Conservation (phyloP, 2,329 filamentous ascomycete species). For the Onygena corvina region DNA sequence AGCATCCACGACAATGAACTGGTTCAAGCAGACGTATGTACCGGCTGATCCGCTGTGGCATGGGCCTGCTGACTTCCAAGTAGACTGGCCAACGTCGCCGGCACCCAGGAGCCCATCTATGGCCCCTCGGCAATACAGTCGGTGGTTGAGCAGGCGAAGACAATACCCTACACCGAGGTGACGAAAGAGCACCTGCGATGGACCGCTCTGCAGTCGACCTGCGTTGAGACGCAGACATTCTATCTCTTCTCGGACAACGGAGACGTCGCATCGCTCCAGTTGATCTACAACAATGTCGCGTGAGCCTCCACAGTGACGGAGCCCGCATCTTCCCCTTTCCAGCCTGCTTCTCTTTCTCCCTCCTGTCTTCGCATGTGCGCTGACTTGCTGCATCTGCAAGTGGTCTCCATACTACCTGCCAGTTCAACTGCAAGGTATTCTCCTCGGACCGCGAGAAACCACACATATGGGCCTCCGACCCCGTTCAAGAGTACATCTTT, state of each 20-base stretch:
- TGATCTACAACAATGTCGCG: slow-evolving; percentile 97
- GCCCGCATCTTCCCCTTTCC: not conserved
- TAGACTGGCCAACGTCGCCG: slow-evolving; percentile 66
- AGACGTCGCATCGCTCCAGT: slow-evolving; percentile 64
- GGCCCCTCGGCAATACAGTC: slow-evolving; percentile 77
- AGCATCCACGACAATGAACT: slow-evolving; percentile 65
- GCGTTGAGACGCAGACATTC: slow-evolving; percentile 89
- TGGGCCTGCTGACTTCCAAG: slow-evolving; percentile 39
- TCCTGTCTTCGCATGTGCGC: not conserved
- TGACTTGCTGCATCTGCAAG: slow-evolving; percentile 35
- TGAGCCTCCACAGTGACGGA: slow-evolving; percentile 38
- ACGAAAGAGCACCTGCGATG: slow-evolving; percentile 70
- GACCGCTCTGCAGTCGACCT: slow-evolving; percentile 67
- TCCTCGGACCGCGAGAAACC: slow-evolving; percentile 59
- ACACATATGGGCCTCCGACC: slow-evolving; percentile 72
- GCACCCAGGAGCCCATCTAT: slow-evolving; percentile 93
- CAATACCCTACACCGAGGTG: slow-evolving; percentile 67
- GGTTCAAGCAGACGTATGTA: slow-evolving; percentile 79
- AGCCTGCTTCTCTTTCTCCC: not conserved
- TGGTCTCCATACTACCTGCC: slow-evolving; percentile 76
- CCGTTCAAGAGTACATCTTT: slow-evolving; percentile 67
- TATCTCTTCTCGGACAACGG: slow-evolving; percentile 76
- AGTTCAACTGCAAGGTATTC: slow-evolving; percentile 93
- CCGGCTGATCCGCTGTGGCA: slow-evolving; percentile 31
- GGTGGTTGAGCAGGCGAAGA: slow-evolving; percentile 67